phyloP scores from a whole-genome alignment of 1,139 yeast species.

The Schizosaccharomyces versatilis region DNA sequence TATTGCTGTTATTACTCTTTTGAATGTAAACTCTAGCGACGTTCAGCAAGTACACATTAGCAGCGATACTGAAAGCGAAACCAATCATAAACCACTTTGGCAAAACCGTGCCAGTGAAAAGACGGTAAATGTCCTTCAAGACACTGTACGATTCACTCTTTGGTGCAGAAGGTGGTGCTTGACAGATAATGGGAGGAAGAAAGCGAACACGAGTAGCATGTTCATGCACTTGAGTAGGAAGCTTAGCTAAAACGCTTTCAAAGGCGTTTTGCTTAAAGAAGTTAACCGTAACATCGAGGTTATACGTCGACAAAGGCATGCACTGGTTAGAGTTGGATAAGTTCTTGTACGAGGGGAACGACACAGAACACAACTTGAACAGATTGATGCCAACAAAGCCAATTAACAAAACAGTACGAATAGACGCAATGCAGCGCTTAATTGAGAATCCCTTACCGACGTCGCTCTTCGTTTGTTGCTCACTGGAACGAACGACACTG shows the following conservation, averaged over 20 bases:
- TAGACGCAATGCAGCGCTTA: background rate
- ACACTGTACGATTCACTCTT: conserved; percentile 40
- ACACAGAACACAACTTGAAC: conserved; percentile 28
- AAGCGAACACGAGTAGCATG: background rate
- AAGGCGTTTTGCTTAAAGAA: background rate
- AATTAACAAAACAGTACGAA: conserved; percentile 32
- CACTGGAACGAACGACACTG: conserved; percentile 22
- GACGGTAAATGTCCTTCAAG: conserved; percentile 38
- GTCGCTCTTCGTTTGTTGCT: background rate
- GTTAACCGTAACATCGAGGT: background rate
- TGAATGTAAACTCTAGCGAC: conserved; percentile 16
- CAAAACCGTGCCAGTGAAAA: conserved; percentile 64
- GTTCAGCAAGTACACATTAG: conserved; percentile 56
- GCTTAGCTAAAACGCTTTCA: conserved; percentile 6
- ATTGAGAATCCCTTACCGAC: background rate
- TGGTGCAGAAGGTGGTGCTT: conserved; percentile 35
- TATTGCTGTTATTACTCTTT: conserved; percentile 3
- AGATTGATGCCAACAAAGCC: conserved; percentile 54
- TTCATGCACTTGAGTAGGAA: conserved; percentile 1
- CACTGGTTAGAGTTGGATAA: conserved; percentile 18
- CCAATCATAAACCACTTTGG: conserved; percentile 57
- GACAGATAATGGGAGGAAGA: background rate
- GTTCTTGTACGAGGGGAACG: conserved; percentile 6
- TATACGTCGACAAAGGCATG: conserved; percentile 2
- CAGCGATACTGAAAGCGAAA: conserved; percentile 52